phyloP scores from a whole-genome alignment of 1,139 yeast species.

The Scheffersomyces segobiensis region DNA sequence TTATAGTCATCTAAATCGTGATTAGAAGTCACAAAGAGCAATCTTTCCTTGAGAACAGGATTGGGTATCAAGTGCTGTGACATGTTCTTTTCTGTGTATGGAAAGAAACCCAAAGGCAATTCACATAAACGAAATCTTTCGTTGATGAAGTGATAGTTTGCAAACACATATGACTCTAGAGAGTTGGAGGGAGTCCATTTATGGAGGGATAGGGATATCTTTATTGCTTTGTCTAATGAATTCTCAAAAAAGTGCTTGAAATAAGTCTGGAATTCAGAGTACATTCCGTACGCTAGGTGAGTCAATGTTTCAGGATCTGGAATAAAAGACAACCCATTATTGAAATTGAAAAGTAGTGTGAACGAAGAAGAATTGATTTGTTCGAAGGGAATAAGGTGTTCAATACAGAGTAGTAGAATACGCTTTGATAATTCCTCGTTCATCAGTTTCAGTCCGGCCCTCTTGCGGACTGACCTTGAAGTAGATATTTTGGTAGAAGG shows the following conservation, averaged over 20 bases:
- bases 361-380: constrained; percentile 16
- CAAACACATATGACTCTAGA: constrained; percentile 16
- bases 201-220: constrained; percentile 21
- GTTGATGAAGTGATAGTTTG: constrained; percentile 20
- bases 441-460: constrained; percentile 5
- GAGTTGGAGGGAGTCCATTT: constrained; percentile 18
- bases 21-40: constrained; percentile 21
- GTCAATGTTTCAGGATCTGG: constrained; percentile 20
- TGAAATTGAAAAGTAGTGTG: constrained; percentile 11
- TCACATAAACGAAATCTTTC: constrained; percentile 17
- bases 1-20: constrained; percentile 17
- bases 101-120: constrained; percentile 22
- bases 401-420: constrained; percentile 17
- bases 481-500: constrained; percentile 4
- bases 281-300: constrained; percentile 19
- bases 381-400: constrained; percentile 22
- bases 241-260: constrained; percentile 18
- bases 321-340: constrained; percentile 5
- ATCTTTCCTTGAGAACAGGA: constrained; percentile 10
- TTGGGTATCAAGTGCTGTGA: constrained; percentile 12
- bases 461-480: constrained; percentile 4
- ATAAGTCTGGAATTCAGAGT: constrained; percentile 19
- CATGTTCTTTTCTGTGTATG: constrained; percentile 9
- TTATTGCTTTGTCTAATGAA: constrained; percentile 6
- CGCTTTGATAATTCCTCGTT: constrained; percentile 13